A percentile compares a stretch with the other conserved stretches of the same genome.
Conservation (phyloP, 257 asterid species). For the Petunia secreta region DNA sequence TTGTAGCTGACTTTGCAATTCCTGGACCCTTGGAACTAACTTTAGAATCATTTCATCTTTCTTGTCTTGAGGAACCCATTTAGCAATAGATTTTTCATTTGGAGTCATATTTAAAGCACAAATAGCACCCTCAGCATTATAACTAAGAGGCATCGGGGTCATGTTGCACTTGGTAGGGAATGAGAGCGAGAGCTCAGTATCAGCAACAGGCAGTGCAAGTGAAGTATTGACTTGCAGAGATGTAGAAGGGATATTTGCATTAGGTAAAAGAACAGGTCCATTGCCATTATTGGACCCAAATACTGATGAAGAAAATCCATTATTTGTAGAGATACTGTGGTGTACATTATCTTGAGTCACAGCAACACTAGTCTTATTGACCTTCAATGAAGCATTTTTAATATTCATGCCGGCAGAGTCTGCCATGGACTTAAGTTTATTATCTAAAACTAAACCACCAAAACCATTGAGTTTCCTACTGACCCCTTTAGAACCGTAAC, state of each 20-base stretch:
- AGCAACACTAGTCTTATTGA: constrained; percentile 47
- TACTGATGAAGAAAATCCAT: constrained; percentile 53
- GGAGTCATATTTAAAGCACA: constrained; percentile 42
- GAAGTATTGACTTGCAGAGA: constrained; percentile 36
- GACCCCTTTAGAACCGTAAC: constrained; percentile 66
- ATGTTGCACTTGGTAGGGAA: constrained; percentile 60
- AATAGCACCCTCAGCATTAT: constrained; percentile 43
- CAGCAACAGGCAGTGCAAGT: constrained; percentile 67
- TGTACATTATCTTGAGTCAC: constrained; percentile 44
- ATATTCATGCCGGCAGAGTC: constrained; percentile 58
- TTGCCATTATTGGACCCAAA: constrained; percentile 49
- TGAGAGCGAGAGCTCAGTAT: constrained; percentile 87
- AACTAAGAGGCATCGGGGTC: constrained; percentile 59
- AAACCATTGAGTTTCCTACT: constrained; percentile 63
- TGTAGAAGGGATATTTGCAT: constrained; percentile 44
- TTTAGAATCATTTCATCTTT: constrained; percentile 84
- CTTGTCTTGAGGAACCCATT: constrained; percentile 66
- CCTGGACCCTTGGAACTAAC: constrained; percentile 71
- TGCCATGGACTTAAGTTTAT: constrained; percentile 72
- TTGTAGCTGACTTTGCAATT: constrained; percentile 80
- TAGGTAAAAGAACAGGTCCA: constrained; percentile 41
- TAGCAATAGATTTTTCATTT: constrained; percentile 45
- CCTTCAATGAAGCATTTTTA: constrained; percentile 51
- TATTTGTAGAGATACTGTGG: constrained; percentile 46
- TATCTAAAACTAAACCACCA: constrained; percentile 72